phyloP scores from a whole-genome alignment of 805 yeast genomes.

The Kuraishia ogatae region DNA sequence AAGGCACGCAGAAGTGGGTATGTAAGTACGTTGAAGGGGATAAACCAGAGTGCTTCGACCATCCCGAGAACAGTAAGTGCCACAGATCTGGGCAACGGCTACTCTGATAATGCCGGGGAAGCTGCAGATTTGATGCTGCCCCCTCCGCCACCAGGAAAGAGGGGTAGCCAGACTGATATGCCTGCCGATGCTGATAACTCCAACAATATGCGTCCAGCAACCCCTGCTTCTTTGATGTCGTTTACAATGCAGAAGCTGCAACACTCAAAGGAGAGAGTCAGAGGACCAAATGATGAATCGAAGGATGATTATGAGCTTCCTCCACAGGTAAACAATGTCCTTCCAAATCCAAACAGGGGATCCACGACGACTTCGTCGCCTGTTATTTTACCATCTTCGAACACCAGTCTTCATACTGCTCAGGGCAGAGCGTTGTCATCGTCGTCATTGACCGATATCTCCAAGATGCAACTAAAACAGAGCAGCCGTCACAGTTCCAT shows the following conservation, averaged over 20 bases:
- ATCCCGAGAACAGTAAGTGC: conserved; percentile 1
- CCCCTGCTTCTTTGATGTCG: conserved; percentile 24
- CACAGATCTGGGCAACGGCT: conserved; percentile 2
- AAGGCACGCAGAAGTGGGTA: conserved; percentile 18
- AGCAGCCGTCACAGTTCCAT: neutral
- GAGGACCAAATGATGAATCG: neutral
- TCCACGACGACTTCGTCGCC: conserved; percentile 24
- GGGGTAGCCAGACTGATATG: conserved; percentile 1
- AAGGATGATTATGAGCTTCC: neutral
- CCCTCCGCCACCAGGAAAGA: conserved; percentile 14
- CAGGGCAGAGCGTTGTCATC: neutral
- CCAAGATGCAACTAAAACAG: neutral
- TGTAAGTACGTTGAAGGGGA: neutral
- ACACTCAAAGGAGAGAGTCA: conserved; percentile 1
- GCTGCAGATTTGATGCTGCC: conserved; percentile 17
- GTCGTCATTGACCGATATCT: neutral
- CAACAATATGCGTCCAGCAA: conserved; percentile 11
- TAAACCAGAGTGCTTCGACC: neutral
- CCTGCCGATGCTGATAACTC: neutral
- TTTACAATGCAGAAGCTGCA: conserved; percentile 9
- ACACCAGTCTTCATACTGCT: neutral
- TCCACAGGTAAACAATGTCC: conserved; percentile 14
- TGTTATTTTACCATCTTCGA: conserved; percentile 26
- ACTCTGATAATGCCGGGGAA: conserved; percentile 3
- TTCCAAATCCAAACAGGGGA: conserved; percentile 21